A percentile compares a stretch with the other conserved stretches of the same genome.
Evolutionary conservation across 1,284 basidiomycete species (phyloP).

Genomic region (Amylostereum chailletii): DNA sequence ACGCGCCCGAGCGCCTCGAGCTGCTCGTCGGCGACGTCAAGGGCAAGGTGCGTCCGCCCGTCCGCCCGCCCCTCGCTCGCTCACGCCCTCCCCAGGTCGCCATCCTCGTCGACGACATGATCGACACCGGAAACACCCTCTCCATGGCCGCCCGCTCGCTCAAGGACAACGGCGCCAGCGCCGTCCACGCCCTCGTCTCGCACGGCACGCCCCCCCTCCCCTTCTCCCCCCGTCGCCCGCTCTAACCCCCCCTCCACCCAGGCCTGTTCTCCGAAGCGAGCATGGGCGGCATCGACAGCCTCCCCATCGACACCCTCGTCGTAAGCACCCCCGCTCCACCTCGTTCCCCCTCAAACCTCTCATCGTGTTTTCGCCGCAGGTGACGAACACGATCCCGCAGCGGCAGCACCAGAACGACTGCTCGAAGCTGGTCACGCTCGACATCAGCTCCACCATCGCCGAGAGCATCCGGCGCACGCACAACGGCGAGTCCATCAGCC

Average conservation of each 20-base stretch:
- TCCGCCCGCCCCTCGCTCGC: constrained; percentile 2
- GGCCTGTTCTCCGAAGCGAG: constrained; percentile 84
- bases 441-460: constrained; percentile 86
- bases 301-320: constrained; percentile 84
- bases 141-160: constrained; percentile 80
- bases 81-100: constrained; percentile 47
- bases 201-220: constrained; percentile 57
- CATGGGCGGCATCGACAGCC: constrained; percentile 65
- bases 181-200: constrained; percentile 85
- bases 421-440: constrained; percentile 67
- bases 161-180: constrained; percentile 81
- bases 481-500: constrained; percentile 87
- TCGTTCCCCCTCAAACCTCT: neutral
- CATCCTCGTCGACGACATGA: constrained; percentile 97
- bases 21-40: constrained; percentile 94
- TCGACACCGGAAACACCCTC: constrained; percentile 90
- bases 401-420: constrained; percentile 43
- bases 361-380: constrained; percentile 31
- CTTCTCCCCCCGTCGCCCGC: constrained; percentile 5
- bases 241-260: constrained; percentile 21
- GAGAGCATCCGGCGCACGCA: constrained; percentile 96
- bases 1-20: constrained; percentile 79
- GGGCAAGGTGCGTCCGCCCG: constrained; percentile 59
- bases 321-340: constrained; percentile 40
- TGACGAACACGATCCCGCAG: constrained; percentile 77